Evolutionary conservation across 805 yeast species (phyloP).

Genomic region (Komagataella pseudopastoris): DNA sequence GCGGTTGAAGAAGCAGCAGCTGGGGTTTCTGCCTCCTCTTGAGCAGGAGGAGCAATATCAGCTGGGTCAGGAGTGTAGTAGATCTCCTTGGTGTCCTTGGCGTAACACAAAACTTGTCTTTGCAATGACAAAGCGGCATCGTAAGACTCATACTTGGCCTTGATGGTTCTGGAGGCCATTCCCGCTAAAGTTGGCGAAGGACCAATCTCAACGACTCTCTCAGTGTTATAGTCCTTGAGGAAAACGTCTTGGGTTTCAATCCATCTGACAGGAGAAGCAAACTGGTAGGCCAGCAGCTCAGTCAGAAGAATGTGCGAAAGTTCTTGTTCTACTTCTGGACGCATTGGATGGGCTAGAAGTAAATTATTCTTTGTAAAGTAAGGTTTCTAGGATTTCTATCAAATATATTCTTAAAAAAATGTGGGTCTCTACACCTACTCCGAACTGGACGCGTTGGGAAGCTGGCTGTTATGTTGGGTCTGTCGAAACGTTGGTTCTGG

Average conservation of each 20-base stretch:
- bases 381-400: not conserved
- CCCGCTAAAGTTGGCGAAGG: constrained; percentile 98
- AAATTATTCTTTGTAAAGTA: not conserved
- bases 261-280: constrained; percentile 99
- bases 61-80: constrained; percentile 84
- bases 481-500: not conserved
- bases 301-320: constrained; percentile 89
- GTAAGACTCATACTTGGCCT: constrained; percentile 91
- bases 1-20: constrained; percentile 34
- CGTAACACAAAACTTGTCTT: constrained; percentile 90
- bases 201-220: constrained; percentile 95
- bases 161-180: constrained; percentile 94
- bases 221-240: constrained; percentile 86
- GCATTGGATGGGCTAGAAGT: constrained; percentile 26
- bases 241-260: constrained; percentile 98
- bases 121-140: constrained; percentile 93
- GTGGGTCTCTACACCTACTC: not conserved
- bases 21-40: constrained; percentile 19
- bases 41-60: constrained; percentile 25
- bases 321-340: constrained; percentile 96
- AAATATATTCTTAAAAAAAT: not conserved
- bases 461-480: constrained; percentile 1
- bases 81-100: constrained; percentile 92
- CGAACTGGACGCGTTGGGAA: not conserved
- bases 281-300: constrained; percentile 95